These are phyloP conservation scores for Alternaria sp. DNA, from an alignment of 2,329 filamentous ascomycete species.

Conservation along the genomic window DNA sequence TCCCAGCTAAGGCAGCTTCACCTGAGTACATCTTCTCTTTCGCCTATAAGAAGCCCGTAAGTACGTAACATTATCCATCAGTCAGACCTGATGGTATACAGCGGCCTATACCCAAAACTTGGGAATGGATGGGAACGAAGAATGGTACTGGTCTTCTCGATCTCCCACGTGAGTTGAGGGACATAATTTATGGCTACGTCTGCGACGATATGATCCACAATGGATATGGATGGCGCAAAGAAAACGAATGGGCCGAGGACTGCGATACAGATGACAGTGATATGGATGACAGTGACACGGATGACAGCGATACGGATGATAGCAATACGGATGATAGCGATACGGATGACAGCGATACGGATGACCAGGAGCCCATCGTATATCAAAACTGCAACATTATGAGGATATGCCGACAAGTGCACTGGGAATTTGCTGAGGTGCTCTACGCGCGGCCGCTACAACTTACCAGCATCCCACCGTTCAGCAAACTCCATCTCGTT, in stretches of 20 bases:
- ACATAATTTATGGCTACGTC: neutral
- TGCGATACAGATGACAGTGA: too few relatives aligned
- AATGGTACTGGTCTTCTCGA: neutral
- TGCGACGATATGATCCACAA: neutral
- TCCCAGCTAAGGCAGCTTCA: neutral
- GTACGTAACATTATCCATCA: fast-evolving
- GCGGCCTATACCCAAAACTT: neutral
- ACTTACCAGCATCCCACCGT: neutral
- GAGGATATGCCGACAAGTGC: neutral
- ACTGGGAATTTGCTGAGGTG: neutral
- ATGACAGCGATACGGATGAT: too few relatives aligned
- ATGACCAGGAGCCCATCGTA: too few relatives aligned
- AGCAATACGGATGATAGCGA: too few relatives aligned
- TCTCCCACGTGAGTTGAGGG: neutral
- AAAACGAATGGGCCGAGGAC: too few relatives aligned
- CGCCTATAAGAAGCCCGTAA: neutral
- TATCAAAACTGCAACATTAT: neutral
- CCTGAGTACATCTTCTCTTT: neutral
- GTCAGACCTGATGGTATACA: neutral
- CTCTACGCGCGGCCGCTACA: neutral
- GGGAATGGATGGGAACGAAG: neutral
- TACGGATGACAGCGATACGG: too few relatives aligned
- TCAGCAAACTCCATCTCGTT: neutral
- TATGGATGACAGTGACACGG: too few relatives aligned
- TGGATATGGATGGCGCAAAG: neutral